Evolutionary conservation across 2,329 filamentous ascomycete species (phyloP), one percentile per base, ranked within the genome.

Genomic region (Sphaerulina populicola): DNA sequence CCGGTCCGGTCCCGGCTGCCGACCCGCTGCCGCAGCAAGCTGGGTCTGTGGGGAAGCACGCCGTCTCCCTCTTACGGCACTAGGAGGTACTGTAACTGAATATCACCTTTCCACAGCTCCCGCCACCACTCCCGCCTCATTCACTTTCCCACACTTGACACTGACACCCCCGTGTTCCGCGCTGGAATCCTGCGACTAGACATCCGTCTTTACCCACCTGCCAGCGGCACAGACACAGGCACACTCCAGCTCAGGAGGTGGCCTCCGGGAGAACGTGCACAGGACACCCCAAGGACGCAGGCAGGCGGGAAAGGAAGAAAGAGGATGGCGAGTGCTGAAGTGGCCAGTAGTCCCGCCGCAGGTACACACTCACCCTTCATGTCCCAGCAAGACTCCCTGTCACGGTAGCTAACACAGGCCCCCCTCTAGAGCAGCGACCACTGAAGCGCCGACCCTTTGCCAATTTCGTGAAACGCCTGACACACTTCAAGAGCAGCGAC

Each of bases 391-490:
- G 31, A 31, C 40, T 41, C 23, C 11, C 18, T 27, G 43, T 47
- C 38, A 14, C 27, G 40, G 49, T 39, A 40, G 56, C 61, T 57
- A 59, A 64, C 61, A 58, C 54, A 59, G 57, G 23, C n/a, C 39
- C n/a, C 39, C 35, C 1, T 31, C 61, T 70, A 89, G 85, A 89
- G 68, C 80, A 89, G 68, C 80, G 82, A 60, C 76, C 82, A 64
- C 79, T 79, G 62, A 85, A 88, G 59, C 84, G 89, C 62, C 82
- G 87, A 57, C 91, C 90, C 21, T 97, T 97, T 67, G 81, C 90
- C 42, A 87, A 83, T 60, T 94, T 91, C 86, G 88, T 98, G 75
- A 94, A 90, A 76, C 90, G 90, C 65, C 80, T 97, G 51, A 83
- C 89, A 55, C 91, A 85, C 68, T 84, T 95, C 71, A 96, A 94